A percentile compares a stretch with the other conserved stretches of the same genome.
Conservation (phyloP, 805 yeast species). For the Spathaspora passalidarum region DNA sequence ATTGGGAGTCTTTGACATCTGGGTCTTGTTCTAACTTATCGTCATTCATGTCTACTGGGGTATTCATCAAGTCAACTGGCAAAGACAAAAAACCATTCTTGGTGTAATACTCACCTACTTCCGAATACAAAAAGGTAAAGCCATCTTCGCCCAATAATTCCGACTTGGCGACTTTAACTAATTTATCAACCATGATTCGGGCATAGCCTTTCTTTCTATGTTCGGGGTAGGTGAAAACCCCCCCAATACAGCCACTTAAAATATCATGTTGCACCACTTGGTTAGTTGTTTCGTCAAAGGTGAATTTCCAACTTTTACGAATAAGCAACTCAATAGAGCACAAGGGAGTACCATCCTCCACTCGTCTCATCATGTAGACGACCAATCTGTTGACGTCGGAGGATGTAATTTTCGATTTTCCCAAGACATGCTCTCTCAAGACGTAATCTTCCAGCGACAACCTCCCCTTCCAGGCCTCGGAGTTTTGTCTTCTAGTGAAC, state of each 20-base stretch:
- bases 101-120: slow-evolving; percentile 42
- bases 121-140: slow-evolving; percentile 38
- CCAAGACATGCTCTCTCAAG: slow-evolving; percentile 29
- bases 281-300: slow-evolving; percentile 10
- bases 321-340: slow-evolving; percentile 35
- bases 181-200: slow-evolving; percentile 35
- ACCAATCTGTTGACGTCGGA: slow-evolving; percentile 12
- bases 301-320: slow-evolving; percentile 27
- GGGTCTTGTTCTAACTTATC: not conserved
- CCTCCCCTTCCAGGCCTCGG: slow-evolving; percentile 35
- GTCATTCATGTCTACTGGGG: slow-evolving; percentile 13
- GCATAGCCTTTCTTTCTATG: slow-evolving; percentile 38
- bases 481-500: slow-evolving; percentile 33
- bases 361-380: slow-evolving; percentile 16
- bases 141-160: slow-evolving; percentile 29
- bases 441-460: slow-evolving; percentile 32
- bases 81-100: slow-evolving; percentile 36
- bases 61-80: slow-evolving; percentile 29
- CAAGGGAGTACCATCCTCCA: slow-evolving; percentile 14
- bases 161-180: slow-evolving; percentile 23
- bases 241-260: slow-evolving; percentile 38
- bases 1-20: not conserved
- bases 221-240: slow-evolving; percentile 37
- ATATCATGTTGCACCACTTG: slow-evolving; percentile 16
- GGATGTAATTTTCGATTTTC: slow-evolving; percentile 17